These are phyloP conservation scores for Penicillium pancosmium DNA, from an alignment of 495 filamentous ascomycete species.

Conservation along the genomic window DNA sequence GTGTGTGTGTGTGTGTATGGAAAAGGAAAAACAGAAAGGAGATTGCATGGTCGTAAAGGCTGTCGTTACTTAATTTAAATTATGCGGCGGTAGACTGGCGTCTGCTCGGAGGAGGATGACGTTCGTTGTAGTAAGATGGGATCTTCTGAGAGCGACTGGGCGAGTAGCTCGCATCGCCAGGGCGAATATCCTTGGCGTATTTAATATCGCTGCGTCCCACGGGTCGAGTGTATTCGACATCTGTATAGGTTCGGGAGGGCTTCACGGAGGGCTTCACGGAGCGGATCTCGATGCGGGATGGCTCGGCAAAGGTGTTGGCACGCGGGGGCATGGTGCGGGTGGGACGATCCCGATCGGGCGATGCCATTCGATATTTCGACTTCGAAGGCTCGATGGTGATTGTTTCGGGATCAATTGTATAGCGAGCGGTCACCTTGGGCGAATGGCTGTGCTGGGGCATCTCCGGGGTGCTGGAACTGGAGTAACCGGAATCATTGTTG, in stretches of 20 bases:
- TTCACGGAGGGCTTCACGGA: conserved; percentile 23
- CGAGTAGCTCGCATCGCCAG: conserved; percentile 16
- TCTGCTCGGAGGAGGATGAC: conserved; percentile 24
- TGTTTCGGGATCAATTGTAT: conserved; percentile 36
- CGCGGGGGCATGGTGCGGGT: conserved; percentile 19
- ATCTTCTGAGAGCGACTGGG: conserved; percentile 9
- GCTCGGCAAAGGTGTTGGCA: conserved; percentile 20
- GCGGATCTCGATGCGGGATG: conserved; percentile 21
- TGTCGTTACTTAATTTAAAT: conserved; percentile 24
- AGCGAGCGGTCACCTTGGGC: conserved; percentile 38
- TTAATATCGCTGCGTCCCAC: conserved; percentile 21
- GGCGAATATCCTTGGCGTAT: conserved; percentile 23
- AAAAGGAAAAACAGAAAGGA: conserved; percentile 12
- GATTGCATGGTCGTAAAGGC: conserved; percentile 26
- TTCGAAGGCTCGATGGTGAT: conserved; percentile 38
- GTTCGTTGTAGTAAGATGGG: conserved; percentile 17
- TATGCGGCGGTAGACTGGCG: conserved; percentile 32
- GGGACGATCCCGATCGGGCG: conserved; percentile 22
- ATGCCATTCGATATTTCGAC: conserved; percentile 24
- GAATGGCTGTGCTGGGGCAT: conserved; percentile 27
- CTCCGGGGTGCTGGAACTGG: conserved; percentile 47
- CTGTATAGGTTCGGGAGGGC: conserved; percentile 15
- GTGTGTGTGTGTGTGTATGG: background rate
- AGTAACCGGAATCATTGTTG: conserved; percentile 51
- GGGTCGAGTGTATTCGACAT: conserved; percentile 24